Conservation (phyloP, 345 rosid genomes). For the Stellera chamaejasme region DNA sequence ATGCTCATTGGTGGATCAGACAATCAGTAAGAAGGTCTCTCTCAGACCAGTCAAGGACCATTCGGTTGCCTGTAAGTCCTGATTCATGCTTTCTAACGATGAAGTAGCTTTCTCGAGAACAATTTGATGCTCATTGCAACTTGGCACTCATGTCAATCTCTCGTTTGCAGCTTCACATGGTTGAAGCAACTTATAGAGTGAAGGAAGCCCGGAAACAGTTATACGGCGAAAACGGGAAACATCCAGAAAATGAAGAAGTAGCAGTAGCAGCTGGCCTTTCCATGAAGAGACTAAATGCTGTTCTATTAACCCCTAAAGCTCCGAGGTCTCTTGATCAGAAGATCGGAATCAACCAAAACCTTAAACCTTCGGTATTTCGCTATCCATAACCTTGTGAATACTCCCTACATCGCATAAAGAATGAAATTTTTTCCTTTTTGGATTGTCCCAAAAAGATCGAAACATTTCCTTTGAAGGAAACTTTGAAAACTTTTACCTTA, state of each 20-base stretch:
- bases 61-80: slow-evolving; percentile 72
- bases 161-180: slow-evolving; percentile 78
- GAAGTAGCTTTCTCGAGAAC: too few species aligned
- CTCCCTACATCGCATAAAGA: too few species aligned
- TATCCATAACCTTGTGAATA: not conserved
- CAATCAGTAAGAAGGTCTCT: slow-evolving; percentile 88
- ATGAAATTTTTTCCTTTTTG: too few species aligned
- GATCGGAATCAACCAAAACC: slow-evolving; percentile 60
- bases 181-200: slow-evolving; percentile 85
- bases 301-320: slow-evolving; percentile 68
- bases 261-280: slow-evolving; percentile 87
- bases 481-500: not conserved
- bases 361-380: slow-evolving; percentile 68
- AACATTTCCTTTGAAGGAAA: not conserved
- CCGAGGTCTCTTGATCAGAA: slow-evolving; percentile 90
- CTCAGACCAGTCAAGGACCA: slow-evolving; percentile 79
- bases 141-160: not conserved
- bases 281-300: slow-evolving; percentile 77
- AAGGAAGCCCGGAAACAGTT: slow-evolving; percentile 81
- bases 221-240: slow-evolving; percentile 51
- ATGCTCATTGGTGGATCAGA: slow-evolving; percentile 98
- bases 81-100: not conserved
- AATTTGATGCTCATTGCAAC: not conserved
- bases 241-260: slow-evolving; percentile 76
- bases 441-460: not conserved